These are phyloP conservation scores for Pseudogymnoascus sp. DNA, from an alignment of 2,329 filamentous ascomycete species.

Conservation along the genomic window DNA sequence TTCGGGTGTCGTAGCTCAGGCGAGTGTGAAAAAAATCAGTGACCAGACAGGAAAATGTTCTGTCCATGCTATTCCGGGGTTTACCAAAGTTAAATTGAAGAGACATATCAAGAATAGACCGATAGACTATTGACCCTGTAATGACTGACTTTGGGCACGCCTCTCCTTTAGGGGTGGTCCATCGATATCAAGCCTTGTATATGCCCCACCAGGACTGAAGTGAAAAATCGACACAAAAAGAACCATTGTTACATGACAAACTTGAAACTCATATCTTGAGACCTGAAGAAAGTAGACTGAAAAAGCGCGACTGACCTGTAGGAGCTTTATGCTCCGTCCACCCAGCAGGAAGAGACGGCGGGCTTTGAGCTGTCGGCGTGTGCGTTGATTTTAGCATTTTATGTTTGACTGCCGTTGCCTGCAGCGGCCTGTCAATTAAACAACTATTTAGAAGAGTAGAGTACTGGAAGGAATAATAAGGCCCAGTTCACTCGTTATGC, in stretches of 20 bases:
- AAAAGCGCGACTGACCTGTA: slow-evolving; percentile 41
- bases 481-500: not conserved
- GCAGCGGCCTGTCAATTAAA: not conserved
- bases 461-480: not conserved
- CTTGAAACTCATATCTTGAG: not conserved
- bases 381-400: slow-evolving; percentile 73
- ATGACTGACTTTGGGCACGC: not conserved
- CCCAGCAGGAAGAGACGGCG: slow-evolving; percentile 59
- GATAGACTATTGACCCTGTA: not conserved
- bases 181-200: not conserved
- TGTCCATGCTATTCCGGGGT: not conserved
- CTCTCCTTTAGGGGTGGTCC: not conserved
- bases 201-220: not conserved
- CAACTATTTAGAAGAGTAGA: not conserved
- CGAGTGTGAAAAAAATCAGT: not conserved
- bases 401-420: not conserved
- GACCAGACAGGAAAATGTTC: not conserved
- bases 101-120: not conserved
- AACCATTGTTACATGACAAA: no score
- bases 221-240: not conserved
- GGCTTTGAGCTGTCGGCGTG: slow-evolving; percentile 39
- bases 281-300: not conserved
- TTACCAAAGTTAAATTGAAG: not conserved
- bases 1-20: not conserved
- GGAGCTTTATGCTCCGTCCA: slow-evolving; percentile 95